A percentile compares a stretch with the other conserved stretches of the same genome.
phyloP scores from a whole-genome alignment of 805 yeast species.

The Starmerella khaoyaiensis region DNA sequence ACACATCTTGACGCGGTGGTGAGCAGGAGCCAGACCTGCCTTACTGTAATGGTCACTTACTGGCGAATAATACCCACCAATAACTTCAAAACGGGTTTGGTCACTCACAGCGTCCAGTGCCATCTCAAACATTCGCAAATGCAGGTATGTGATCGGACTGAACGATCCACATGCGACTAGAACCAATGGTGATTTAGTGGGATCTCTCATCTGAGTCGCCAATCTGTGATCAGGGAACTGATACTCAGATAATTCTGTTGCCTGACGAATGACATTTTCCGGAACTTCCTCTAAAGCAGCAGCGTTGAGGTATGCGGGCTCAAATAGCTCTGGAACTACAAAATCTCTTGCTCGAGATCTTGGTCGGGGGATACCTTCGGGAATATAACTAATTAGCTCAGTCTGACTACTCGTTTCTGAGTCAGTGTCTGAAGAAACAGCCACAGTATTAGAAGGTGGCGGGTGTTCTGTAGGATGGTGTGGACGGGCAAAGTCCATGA shows the following conservation, averaged over 20 bases:
- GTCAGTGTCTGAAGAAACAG: slow-evolving; percentile 1
- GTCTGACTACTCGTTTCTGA: slow-evolving; percentile 7
- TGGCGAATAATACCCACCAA: slow-evolving; percentile 94
- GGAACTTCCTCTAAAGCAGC: slow-evolving; percentile 97
- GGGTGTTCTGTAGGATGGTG: not conserved
- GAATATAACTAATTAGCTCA: slow-evolving; percentile 16
- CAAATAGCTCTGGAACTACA: slow-evolving; percentile 23
- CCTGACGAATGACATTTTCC: slow-evolving; percentile 81
- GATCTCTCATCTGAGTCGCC: slow-evolving; percentile 53
- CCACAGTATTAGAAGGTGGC: not conserved
- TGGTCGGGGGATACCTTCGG: slow-evolving; percentile 21
- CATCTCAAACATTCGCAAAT: slow-evolving; percentile 97
- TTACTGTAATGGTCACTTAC: slow-evolving; percentile 82
- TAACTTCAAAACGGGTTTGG: slow-evolving; percentile 83
- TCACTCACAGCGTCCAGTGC: slow-evolving; percentile 88
- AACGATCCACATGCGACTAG: slow-evolving; percentile 96
- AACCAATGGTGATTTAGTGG: slow-evolving; percentile 75
- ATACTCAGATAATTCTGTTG: slow-evolving; percentile 54
- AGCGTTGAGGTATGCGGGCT: slow-evolving; percentile 31
- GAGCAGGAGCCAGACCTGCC: slow-evolving; percentile 79
- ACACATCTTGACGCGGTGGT: slow-evolving; percentile 93
- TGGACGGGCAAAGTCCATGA: slow-evolving; percentile 12
- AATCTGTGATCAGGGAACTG: slow-evolving; percentile 79
- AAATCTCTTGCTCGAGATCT: slow-evolving; percentile 24
- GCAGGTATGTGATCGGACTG: slow-evolving; percentile 89